Evolutionary conservation across 176 grass and related monocot species (phyloP).

Genomic region (Oryza meyeriana): DNA sequence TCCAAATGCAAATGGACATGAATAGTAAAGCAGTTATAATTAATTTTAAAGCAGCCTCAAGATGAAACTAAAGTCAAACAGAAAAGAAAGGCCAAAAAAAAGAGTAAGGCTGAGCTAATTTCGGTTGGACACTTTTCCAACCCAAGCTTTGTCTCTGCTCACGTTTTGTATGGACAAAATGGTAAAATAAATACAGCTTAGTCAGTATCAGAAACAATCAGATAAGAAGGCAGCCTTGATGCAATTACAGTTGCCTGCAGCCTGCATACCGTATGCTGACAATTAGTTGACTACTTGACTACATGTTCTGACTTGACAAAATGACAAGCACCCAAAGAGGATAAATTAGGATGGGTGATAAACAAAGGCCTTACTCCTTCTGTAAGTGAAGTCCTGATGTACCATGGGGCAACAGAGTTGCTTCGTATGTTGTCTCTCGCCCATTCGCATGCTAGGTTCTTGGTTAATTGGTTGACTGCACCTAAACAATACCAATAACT

Average conservation of each 20-base stretch:
- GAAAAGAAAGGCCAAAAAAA: background rate
- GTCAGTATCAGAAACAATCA: background rate
- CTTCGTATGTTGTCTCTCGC: slow-evolving; percentile 79
- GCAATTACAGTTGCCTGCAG: background rate
- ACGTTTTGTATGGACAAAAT: background rate
- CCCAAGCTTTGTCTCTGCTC: background rate
- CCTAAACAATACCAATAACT: slow-evolving; percentile 30
- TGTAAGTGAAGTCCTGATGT: slow-evolving; percentile 77
- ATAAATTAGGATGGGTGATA: background rate
- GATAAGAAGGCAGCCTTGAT: background rate
- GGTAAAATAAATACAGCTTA: background rate
- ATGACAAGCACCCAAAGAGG: background rate
- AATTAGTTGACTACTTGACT: no score
- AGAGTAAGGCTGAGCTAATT: background rate
- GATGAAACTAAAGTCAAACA: background rate
- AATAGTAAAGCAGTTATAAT: background rate
- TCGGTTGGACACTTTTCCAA: background rate
- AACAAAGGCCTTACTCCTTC: slow-evolving; percentile 37
- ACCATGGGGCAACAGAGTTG: slow-evolving; percentile 88
- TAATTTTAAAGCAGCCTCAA: background rate
- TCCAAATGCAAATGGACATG: background rate
- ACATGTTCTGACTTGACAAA: background rate
- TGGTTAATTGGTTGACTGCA: slow-evolving; percentile 84
- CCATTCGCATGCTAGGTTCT: slow-evolving; percentile 92
- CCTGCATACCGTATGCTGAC: background rate